phyloP scores from a whole-genome alignment of 148 eudicot genomes.

The Rhododendron ovatum region DNA sequence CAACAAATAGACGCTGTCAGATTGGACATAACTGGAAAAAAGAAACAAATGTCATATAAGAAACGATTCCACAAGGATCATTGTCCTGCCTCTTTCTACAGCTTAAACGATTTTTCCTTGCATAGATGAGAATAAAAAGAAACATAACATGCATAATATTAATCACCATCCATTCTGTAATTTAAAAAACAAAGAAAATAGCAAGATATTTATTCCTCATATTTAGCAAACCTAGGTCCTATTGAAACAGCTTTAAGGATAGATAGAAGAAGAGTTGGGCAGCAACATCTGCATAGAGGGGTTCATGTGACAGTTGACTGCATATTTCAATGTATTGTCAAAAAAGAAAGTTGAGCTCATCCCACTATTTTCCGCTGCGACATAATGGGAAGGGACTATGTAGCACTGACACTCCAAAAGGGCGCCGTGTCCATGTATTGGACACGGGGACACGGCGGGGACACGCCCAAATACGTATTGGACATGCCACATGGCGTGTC shows the following conservation, averaged over 20 bases:
- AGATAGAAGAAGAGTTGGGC: neutral
- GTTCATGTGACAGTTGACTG: neutral
- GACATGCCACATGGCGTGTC: too few relatives aligned
- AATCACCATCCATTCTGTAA: neutral
- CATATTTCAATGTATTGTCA: neutral
- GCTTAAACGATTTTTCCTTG: neutral
- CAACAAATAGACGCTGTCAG: constrained; percentile 82
- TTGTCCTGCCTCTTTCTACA: neutral
- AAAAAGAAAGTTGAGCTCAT: neutral
- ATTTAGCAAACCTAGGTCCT: neutral
- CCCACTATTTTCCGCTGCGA: neutral
- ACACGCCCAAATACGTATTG: too few relatives aligned
- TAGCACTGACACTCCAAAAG: too few relatives aligned
- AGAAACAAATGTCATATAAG: constrained; percentile 11
- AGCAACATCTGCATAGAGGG: neutral
- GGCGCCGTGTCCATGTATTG: too few relatives aligned
- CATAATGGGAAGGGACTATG: neutral
- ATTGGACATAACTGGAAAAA: constrained; percentile 62
- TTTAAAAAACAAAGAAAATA: neutral
- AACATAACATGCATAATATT: neutral
- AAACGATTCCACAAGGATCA: neutral
- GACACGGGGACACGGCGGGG: too few relatives aligned
- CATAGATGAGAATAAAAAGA: neutral
- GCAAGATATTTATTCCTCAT: neutral
- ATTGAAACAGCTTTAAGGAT: neutral